Evolutionary conservation across 2,329 filamentous ascomycete species (phyloP).

Genomic region (Aspergillus fumigatus): DNA sequence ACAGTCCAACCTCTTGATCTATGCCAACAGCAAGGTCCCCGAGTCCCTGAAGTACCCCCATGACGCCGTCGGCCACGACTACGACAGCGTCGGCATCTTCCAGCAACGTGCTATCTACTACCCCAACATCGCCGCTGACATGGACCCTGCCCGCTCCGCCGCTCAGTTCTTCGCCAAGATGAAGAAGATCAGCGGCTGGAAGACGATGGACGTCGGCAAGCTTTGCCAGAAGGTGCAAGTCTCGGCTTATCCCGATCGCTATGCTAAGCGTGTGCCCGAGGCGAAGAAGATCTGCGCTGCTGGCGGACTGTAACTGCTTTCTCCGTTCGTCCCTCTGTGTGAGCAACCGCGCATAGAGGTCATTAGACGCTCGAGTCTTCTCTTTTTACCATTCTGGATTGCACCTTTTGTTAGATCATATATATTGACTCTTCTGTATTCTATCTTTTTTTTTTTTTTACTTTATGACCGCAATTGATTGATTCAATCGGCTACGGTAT

Average conservation of each 20-base stretch:
- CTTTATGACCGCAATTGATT: not conserved
- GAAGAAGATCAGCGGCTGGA: constrained; percentile 16
- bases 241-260: constrained; percentile 8
- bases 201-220: constrained; percentile 16
- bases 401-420: not conserved
- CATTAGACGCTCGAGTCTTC: not conserved
- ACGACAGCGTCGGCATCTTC: constrained; percentile 23
- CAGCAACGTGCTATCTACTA: constrained; percentile 20
- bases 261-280: not conserved
- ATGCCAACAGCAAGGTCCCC: constrained; percentile 16
- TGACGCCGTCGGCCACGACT: constrained; percentile 16
- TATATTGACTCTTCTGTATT: not conserved
- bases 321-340: no score
- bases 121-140: constrained; percentile 17
- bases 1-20: constrained; percentile 14
- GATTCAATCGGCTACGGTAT: constrained; percentile 25
- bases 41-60: constrained; percentile 18
- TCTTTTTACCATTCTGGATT: not conserved
- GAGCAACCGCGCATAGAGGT: not conserved
- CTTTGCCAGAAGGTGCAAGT: constrained; percentile 20
- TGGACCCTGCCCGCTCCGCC: constrained; percentile 16
- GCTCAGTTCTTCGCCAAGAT: constrained; percentile 18
- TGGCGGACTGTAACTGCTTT: not conserved
- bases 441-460: not conserved
- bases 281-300: not conserved